Evolutionary conservation across 1,139 yeast genomes (phyloP), one percentile per base, ranked within the genome.

Genomic region (Scheffersomyces segobiensis): DNA sequence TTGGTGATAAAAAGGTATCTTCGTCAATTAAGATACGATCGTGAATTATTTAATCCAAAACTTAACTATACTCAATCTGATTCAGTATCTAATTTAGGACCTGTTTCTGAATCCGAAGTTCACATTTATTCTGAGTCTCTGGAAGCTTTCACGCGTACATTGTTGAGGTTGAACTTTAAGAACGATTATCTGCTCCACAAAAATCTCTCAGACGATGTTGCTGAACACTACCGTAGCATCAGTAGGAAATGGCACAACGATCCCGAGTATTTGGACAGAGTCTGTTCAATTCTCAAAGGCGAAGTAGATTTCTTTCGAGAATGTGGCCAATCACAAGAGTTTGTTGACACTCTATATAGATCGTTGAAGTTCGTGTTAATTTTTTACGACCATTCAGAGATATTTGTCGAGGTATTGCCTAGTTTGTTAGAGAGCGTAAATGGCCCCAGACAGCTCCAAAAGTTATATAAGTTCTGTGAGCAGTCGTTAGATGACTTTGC

Each of bases 311-410:
- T 65, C 53, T 62, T 68, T 50, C 46, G 53, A 46, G 62, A 63
- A 1, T 68, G 78, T 59, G 76, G 75, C 1, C 69, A 66, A n/a
- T 51, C 67, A 1, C 59, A 58, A 12, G 56, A 55, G 2, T 73
- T 75, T 55, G 58, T 70, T 20, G 63, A 68, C 6, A 60, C 60
- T 1, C 60, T 78, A 32, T 59, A 69, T 20, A 51, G 57, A 14
- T 67, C 68, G 52, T 63, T 77, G 21, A 71, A 70, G 46, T 79
- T 82, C 82, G 57, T 52, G 18, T 63, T 71, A 53, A 64, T 78
- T 1, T 76, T 78, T 54, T 60, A 60, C 7, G 71, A 76, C 54
- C 73, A 76, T 50, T 66, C 62, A 50, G 56, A 59, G 6, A 58
- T 71, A 3, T 58, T 75, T 6, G 48, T 59, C 5, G 58, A 57